phyloP scores from a whole-genome alignment of 2,329 filamentous ascomycete genomes.

The Talaromyces sp. region DNA sequence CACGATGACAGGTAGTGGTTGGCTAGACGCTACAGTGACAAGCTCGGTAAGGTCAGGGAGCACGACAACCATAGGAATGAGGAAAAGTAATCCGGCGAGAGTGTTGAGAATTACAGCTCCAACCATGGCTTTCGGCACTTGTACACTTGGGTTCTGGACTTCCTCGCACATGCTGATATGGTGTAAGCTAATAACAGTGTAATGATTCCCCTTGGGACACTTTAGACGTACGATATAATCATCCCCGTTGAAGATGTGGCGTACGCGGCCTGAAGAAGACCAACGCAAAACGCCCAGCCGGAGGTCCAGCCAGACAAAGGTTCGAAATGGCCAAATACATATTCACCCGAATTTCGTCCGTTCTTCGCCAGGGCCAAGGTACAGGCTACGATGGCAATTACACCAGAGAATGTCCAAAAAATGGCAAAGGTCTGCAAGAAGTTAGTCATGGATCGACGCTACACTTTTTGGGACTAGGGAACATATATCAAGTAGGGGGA shows the following conservation, averaged over 20 bases:
- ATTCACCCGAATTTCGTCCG: slow-evolving; percentile 59
- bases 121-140: slow-evolving; percentile 71
- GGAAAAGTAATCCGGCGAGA: slow-evolving; percentile 61
- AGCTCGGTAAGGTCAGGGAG: slow-evolving; percentile 57
- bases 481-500: slow-evolving; percentile 63
- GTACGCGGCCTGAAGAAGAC: slow-evolving; percentile 67
- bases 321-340: slow-evolving; percentile 66
- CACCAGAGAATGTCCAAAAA: slow-evolving; percentile 69
- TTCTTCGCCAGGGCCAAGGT: slow-evolving; percentile 64
- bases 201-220: slow-evolving; percentile 6
- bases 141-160: slow-evolving; percentile 59
- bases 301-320: slow-evolving; percentile 63
- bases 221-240: slow-evolving; percentile 64
- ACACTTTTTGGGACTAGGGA: slow-evolving; percentile 2
- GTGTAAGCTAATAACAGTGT: slow-evolving; percentile 11
- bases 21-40: slow-evolving; percentile 59
- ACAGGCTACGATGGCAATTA: slow-evolving; percentile 61
- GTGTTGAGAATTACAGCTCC: slow-evolving; percentile 63
- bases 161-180: slow-evolving; percentile 66
- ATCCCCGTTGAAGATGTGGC: slow-evolving; percentile 73
- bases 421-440: slow-evolving; percentile 62
- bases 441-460: not conserved
- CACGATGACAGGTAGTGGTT: slow-evolving; percentile 63
- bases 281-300: slow-evolving; percentile 71
- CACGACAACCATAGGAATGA: slow-evolving; percentile 66